These are phyloP conservation scores for Cryptosporidium viatorum DNA, from an alignment of 169 alveolate species.

Conservation along the genomic window DNA sequence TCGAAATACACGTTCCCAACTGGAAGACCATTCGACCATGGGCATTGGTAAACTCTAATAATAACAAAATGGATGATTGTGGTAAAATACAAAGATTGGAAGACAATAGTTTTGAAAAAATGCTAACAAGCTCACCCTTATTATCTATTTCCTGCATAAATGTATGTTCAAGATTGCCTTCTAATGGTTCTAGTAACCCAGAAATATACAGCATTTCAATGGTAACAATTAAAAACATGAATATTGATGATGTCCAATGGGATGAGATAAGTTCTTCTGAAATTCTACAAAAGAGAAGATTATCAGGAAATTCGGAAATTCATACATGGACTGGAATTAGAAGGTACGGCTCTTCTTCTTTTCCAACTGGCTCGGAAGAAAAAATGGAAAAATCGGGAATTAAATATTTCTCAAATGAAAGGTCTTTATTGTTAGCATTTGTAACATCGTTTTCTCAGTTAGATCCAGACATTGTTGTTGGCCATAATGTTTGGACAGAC, in stretches of 20 bases:
- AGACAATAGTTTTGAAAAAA: not conserved
- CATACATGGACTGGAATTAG: slow-evolving; percentile 64
- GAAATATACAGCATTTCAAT: slow-evolving; percentile 65
- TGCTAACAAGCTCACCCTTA: not conserved
- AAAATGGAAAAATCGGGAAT: slow-evolving; percentile 65
- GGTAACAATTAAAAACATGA: slow-evolving; percentile 16
- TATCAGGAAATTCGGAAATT: not conserved
- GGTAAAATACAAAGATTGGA: not conserved
- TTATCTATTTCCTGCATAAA: slow-evolving; percentile 23
- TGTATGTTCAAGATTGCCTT: slow-evolving; percentile 37
- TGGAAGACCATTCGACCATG: slow-evolving; percentile 68
- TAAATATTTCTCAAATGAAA: slow-evolving; percentile 47
- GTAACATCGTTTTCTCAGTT: slow-evolving; percentile 28
- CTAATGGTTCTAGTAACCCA: slow-evolving; percentile 13
- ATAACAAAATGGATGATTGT: not conserved
- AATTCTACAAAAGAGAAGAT: slow-evolving; percentile 2
- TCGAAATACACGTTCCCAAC: slow-evolving; percentile 51
- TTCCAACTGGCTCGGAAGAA: slow-evolving; percentile 66
- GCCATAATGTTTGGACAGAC: slow-evolving; percentile 80
- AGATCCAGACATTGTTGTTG: slow-evolving; percentile 82
- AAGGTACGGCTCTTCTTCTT: slow-evolving; percentile 17
- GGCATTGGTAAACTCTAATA: not conserved
- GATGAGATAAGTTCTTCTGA: slow-evolving; percentile 24
- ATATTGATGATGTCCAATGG: slow-evolving; percentile 54
- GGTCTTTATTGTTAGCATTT: slow-evolving; percentile 56